Evolutionary conservation across 2,329 filamentous ascomycete genomes (phyloP).

Genomic region (Nannizzia gypsea): DNA sequence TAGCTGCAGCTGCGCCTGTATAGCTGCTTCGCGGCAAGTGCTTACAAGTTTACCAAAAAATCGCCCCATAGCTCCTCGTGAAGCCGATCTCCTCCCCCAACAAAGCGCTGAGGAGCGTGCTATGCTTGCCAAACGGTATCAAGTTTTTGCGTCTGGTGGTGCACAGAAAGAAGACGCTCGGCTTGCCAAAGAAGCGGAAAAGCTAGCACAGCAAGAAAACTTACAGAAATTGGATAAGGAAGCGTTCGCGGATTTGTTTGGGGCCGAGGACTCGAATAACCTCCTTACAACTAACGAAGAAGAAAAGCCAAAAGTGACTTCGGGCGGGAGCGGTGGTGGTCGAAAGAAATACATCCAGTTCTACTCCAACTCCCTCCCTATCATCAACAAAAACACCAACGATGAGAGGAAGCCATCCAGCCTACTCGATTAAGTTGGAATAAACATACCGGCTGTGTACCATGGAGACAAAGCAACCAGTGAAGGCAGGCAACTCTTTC

Average conservation of each 20-base stretch:
- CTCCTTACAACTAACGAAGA: neutral
- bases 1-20: conserved; percentile 24
- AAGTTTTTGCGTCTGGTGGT: conserved; percentile 23
- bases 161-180: conserved; percentile 20
- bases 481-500: neutral
- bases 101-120: conserved; percentile 9
- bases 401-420: neutral
- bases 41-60: neutral
- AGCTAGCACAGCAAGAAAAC: conserved; percentile 11
- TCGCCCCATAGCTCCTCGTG: neutral
- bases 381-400: neutral
- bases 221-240: conserved; percentile 14
- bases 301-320: neutral
- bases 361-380: conserved; percentile 4
- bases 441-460: neutral
- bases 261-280: neutral
- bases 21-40: neutral
- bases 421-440: conserved; percentile 7
- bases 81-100: neutral
- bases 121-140: conserved; percentile 17
- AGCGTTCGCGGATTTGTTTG: conserved; percentile 15
- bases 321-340: conserved; percentile 1
- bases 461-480: neutral
- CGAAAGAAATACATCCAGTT: conserved; percentile 7
- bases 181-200: conserved; percentile 14